These are phyloP conservation scores for Raffaelea deltoideospora DNA, from an alignment of 2,329 filamentous ascomycete species.

Conservation along the genomic window DNA sequence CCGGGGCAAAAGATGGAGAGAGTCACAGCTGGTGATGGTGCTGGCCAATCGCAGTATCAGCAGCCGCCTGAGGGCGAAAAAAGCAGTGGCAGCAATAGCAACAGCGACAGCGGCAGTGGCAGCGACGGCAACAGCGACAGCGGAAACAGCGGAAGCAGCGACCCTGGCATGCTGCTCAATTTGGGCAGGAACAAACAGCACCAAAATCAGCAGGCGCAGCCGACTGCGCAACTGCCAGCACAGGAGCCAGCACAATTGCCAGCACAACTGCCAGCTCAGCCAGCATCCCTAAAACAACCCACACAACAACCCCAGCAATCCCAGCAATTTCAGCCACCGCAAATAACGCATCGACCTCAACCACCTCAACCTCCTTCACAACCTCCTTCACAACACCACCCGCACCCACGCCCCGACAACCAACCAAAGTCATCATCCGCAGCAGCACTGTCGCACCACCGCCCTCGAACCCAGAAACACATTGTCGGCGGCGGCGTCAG, in stretches of 20 bases:
- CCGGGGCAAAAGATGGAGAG: no score
- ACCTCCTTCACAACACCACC: background rate
- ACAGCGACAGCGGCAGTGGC: background rate
- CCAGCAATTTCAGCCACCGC: no score
- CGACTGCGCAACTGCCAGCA: background rate
- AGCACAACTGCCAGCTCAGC: background rate
- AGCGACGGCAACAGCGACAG: background rate
- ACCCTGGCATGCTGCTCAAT: no score
- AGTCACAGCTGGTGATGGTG: slow-evolving; percentile 1
- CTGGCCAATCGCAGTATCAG: slow-evolving; percentile 5
- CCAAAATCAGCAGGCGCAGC: background rate
- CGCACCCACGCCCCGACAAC: background rate
- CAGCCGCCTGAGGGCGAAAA: background rate
- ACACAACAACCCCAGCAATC: no score
- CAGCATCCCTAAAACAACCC: no score
- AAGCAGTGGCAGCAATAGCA: slow-evolving; percentile 1
- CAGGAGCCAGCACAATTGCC: no score
- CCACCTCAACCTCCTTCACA: background rate
- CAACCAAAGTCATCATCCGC: slow-evolving; percentile 6
- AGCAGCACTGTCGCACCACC: slow-evolving; percentile 17
- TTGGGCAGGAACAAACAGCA: background rate
- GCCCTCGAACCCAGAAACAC: slow-evolving; percentile 24
- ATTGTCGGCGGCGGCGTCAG: slow-evolving; percentile 23
- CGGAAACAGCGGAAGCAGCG: no score
- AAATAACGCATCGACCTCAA: background rate